Percentiles rank a stretch among this genome's conserved stretches.
These are phyloP conservation scores for Aspergillus sclerotialis DNA, from an alignment of 2,329 filamentous ascomycete species.

Conservation along the genomic window DNA sequence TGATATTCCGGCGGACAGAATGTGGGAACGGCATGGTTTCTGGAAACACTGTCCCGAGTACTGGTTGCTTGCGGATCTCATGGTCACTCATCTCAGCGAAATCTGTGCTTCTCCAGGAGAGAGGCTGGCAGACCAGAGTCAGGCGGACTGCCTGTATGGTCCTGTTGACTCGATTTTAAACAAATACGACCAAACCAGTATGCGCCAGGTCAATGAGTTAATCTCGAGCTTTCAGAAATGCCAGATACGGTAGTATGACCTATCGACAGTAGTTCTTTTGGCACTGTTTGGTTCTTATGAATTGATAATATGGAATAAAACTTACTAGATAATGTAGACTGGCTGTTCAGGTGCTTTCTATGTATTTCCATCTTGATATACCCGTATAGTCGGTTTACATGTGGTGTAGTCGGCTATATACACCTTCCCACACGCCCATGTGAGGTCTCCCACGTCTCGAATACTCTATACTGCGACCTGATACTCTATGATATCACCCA, in stretches of 20 bases:
- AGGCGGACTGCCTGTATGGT: slow-evolving; percentile 6
- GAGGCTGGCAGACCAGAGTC: background rate
- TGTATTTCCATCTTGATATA: too few relatives aligned
- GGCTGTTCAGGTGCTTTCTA: too few relatives aligned
- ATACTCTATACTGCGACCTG: too few relatives aligned
- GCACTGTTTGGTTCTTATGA: too few relatives aligned
- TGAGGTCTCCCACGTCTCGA: too few relatives aligned
- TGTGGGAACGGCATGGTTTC: slow-evolving; percentile 33
- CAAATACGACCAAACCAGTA: slow-evolving; percentile 35
- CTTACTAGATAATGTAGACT: too few relatives aligned
- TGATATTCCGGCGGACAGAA: slow-evolving; percentile 11
- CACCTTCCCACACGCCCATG: too few relatives aligned
- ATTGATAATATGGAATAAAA: too few relatives aligned
- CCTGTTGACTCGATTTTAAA: slow-evolving; percentile 22
- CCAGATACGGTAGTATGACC: slow-evolving; percentile 12
- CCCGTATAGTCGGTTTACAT: too few relatives aligned
- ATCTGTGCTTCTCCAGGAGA: slow-evolving; percentile 2
- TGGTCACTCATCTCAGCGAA: slow-evolving; percentile 19
- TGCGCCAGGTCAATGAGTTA: slow-evolving; percentile 34
- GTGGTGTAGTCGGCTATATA: too few relatives aligned
- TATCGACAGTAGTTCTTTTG: too few relatives aligned
- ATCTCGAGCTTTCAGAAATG: slow-evolving; percentile 29
- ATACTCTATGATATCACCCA: too few relatives aligned
- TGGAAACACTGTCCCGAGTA: slow-evolving; percentile 26
- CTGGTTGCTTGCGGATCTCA: slow-evolving; percentile 29